These are phyloP conservation scores for Castanospermum australe DNA, from an alignment of 306 rosid genomes.

Conservation along the genomic window DNA sequence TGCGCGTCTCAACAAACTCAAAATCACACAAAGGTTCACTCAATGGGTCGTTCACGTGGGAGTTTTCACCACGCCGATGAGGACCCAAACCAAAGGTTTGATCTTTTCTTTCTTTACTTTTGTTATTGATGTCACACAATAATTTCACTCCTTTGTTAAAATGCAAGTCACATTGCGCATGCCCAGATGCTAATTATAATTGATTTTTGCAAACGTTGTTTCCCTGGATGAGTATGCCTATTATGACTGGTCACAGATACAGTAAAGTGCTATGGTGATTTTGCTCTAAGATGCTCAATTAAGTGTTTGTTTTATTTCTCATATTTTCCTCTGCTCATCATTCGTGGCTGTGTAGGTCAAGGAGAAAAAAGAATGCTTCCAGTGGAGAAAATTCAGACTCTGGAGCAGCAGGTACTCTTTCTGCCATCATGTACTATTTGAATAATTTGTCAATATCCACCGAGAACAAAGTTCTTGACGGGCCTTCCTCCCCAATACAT, in stretches of 20 bases:
- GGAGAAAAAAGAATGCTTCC: conserved; percentile 88
- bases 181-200: not conserved
- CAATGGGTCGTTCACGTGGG: conserved; percentile 98
- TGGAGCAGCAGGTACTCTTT: conserved; percentile 60
- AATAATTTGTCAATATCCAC: not conserved
- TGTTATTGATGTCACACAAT: not conserved
- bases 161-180: not conserved
- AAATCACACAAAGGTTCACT: conserved; percentile 4
- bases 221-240: not conserved
- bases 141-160: not conserved
- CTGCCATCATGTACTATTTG: not conserved
- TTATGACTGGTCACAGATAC: not conserved
- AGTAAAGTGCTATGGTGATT: not conserved
- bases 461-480: not conserved
- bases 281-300: not conserved
- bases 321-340: conserved; percentile 25
- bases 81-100: conserved; percentile 89
- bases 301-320: not conserved
- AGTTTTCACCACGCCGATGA: conserved; percentile 82
- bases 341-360: conserved; percentile 63
- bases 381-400: conserved; percentile 88
- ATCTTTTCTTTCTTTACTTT: not conserved
- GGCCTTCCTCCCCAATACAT: not conserved
- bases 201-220: not conserved
- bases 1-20: not conserved